phyloP scores from a whole-genome alignment of 2,329 filamentous ascomycete genomes.

The Exophiala lecanii-corni region DNA sequence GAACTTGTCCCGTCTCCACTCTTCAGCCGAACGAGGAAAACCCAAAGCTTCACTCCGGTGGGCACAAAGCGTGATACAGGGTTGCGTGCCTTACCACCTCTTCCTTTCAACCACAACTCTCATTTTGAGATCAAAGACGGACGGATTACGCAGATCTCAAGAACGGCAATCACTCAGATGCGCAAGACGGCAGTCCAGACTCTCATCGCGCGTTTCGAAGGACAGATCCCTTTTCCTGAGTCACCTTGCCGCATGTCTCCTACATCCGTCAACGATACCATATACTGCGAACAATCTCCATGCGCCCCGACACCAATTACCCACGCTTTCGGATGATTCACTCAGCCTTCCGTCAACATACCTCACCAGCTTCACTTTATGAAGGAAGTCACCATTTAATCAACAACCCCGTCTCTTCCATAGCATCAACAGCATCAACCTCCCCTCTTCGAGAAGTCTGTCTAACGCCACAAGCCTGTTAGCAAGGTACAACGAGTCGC shows the following conservation, averaged over 20 bases:
- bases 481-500: slow-evolving; percentile 12
- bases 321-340: slow-evolving; percentile 18
- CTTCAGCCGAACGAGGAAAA: slow-evolving; percentile 21
- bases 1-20: slow-evolving; percentile 25
- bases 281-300: no score
- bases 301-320: slow-evolving; percentile 7
- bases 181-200: slow-evolving; percentile 24
- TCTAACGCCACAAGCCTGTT: not conserved
- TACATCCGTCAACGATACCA: not conserved
- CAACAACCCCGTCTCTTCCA: no score
- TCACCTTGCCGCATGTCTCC: slow-evolving; percentile 2
- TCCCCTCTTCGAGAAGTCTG: not conserved
- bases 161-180: not conserved
- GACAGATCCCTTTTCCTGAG: slow-evolving; percentile 10
- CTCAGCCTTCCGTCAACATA: slow-evolving; percentile 18
- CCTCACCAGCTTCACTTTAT: no score
- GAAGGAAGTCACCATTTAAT: no score
- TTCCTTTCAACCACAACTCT: slow-evolving; percentile 22
- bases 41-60: not conserved
- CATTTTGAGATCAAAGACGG: slow-evolving; percentile 17
- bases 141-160: slow-evolving; percentile 17
- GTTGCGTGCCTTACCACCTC: slow-evolving; percentile 17
- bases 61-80: not conserved
- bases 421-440: no score
- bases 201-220: slow-evolving; percentile 24